Evolutionary conservation across 73 alveolate genomes (phyloP), one percentile per base, ranked within the genome.

Genomic region (Symbiodinium natans): DNA sequence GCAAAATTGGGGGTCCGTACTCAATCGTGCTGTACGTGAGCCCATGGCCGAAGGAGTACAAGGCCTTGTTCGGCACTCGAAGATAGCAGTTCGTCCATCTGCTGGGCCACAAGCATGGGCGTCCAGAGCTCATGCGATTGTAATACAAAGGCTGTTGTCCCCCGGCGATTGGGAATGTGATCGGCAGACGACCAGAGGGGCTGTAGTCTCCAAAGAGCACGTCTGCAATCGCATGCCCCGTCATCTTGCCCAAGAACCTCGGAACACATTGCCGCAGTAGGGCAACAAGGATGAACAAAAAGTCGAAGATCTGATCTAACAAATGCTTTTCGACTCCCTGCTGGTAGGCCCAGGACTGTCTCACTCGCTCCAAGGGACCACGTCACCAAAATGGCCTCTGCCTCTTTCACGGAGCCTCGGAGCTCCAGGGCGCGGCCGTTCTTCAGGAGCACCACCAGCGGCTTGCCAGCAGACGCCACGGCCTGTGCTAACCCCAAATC

Each of bases 101-200:
- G 19, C 13, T 1, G 19, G 21, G 21, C 63, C 63, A 48, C 3
- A 48, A 1, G 33, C 40, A 25, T 68, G 38, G 82, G 40, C 40
- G 38, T n/a, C 82, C 38, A 2, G 82, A n/a, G 82, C 33, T n/a
- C 82, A 68, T 68, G 1, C 82, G 33, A 9, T n/a, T 29, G 31
- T 68, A 25, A 25, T 25, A 68, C 82, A 25, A 2, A 1, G 40
- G 38, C 82, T 29, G 33, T 2, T 68, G 40, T 1, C 33, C 82
- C 10, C 95, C 33, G 27, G 17, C 34, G 33, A 59, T 59, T 1
- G 95, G 95, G 71, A 88, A 88, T 19, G 85, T 88, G 56, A 88
- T 63, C 7, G 95, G 95, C 86, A 88, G 41, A n/a, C 95, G 95
- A 10, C 95, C 95, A 1, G 95, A 88, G 31, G 95, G 95, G 34